phyloP scores from a whole-genome alignment of 2,329 filamentous ascomycete species.

The Lecanicillium sp. region DNA sequence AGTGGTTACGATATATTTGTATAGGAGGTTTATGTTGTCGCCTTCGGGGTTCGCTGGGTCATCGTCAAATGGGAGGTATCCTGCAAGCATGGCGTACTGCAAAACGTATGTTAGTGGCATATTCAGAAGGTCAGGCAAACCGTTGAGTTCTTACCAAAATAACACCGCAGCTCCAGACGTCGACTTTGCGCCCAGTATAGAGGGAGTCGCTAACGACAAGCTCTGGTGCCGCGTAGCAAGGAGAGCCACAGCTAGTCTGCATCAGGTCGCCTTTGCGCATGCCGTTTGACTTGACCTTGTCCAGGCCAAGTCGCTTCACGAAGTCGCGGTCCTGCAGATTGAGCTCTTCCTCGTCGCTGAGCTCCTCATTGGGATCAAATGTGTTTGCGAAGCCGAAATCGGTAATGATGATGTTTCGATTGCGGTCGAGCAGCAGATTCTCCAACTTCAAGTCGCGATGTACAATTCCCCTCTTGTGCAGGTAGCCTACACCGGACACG shows the following conservation, averaged over 20 bases:
- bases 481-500: conserved; percentile 90
- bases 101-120: background rate
- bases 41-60: conserved; percentile 97
- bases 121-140: background rate
- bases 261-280: conserved; percentile 85
- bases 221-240: conserved; percentile 95
- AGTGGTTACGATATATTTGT: conserved; percentile 98
- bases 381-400: conserved; percentile 99
- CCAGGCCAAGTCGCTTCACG: conserved; percentile 78
- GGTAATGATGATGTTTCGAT: conserved; percentile 98
- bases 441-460: conserved; percentile 95
- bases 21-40: conserved; percentile 97
- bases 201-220: conserved; percentile 94
- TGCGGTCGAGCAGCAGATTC: conserved; percentile 88
- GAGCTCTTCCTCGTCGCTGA: conserved; percentile 83
- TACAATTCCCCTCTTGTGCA: conserved; percentile 98
- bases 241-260: conserved; percentile 98
- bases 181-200: conserved; percentile 95
- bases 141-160: conserved; percentile 68
- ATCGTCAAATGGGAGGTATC: conserved; percentile 95
- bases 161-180: conserved; percentile 98
- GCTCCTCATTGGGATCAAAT: conserved; percentile 81
- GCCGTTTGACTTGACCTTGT: conserved; percentile 67
- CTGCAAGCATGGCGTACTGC: conserved; percentile 96
- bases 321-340: conserved; percentile 81